Conservation (phyloP, 1,284 basidiomycete species). For the Marasmius fiardii region DNA sequence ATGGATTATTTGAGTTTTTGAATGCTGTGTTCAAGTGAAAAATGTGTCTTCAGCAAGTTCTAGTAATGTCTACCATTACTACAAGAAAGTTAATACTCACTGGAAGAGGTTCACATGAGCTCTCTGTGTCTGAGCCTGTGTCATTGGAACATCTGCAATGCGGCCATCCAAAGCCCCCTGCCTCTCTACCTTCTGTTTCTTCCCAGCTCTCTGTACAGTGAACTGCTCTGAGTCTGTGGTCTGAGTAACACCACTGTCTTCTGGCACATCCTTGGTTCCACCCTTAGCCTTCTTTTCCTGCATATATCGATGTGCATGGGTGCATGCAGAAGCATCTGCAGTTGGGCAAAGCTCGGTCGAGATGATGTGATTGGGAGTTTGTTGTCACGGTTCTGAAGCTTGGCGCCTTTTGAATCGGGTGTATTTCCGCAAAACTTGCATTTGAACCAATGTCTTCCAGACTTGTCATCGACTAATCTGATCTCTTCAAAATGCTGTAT, state of each 20-base stretch:
- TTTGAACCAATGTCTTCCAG: background rate
- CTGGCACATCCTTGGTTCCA: too few relatives aligned
- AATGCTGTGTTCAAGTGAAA: background rate
- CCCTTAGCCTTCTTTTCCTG: background rate
- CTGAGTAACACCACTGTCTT: too few relatives aligned
- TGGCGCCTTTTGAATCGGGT: slow-evolving; percentile 9
- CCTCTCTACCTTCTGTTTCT: background rate
- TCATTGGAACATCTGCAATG: background rate
- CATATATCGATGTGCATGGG: background rate
- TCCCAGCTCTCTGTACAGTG: background rate
- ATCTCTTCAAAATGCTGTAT: background rate
- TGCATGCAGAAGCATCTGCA: background rate
- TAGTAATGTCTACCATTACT: background rate
- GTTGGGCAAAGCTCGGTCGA: slow-evolving; percentile 9
- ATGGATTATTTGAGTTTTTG: background rate
- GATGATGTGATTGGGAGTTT: slow-evolving; percentile 13
- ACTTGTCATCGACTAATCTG: background rate
- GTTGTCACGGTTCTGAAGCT: slow-evolving; percentile 18
- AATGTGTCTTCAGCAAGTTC: background rate
- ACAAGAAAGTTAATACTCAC: background rate
- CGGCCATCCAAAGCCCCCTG: background rate
- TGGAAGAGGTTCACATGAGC: background rate
- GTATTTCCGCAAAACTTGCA: background rate
- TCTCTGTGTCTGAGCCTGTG: background rate
- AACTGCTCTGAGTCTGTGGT: too few relatives aligned